Evolutionary conservation across 257 asterid species (phyloP), one percentile per base, ranked within the genome.

Genomic region (Apocynum venetum): DNA sequence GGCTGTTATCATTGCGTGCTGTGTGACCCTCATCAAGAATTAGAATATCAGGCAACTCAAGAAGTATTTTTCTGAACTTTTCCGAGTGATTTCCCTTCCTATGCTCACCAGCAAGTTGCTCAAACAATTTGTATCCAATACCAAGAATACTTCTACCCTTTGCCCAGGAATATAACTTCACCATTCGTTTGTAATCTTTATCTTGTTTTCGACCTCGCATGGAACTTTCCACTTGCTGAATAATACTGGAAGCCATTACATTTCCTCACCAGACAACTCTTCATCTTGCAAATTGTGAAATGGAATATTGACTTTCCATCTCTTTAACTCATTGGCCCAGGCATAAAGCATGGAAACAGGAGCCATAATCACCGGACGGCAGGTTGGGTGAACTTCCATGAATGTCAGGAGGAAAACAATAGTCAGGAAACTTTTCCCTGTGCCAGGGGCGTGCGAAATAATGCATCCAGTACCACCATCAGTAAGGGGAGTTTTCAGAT

Each of bases 1-100:
- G 78, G 78, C 90, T 92, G 12, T 83, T 80, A 12, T 84, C 74
- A 57, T 90, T 94, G 6, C 98, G 83, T 1, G 98, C 91, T 1
- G 91, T 92, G 78, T 94, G 98, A 52, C 97, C 98, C 82, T 92
- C 97, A 25, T 94, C 98, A 49, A 92, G 83, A 41, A 92, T 88
- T 20, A 94, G 31, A 14, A 94, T 75, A 41, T 86, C 92, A 0
- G 98, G 93, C 19, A 65, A 40, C 66, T 90, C 88, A 8, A 94
- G 83, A 36, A 94, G 93, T 13, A 86, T 76, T 73, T 82, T 84
- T 78, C 82, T 87, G 51, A 86, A 77, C 46, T 71, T 72, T 1
- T 76, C 77, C 12, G 68, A 73, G 31, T 69, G 48, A 11, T 71
- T 67, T 44, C 85, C 73, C 14, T 69, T 68, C 47, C 43, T 61